These are phyloP conservation scores for Candida easanensis DNA, from an alignment of 805 yeast species.

Conservation along the genomic window DNA sequence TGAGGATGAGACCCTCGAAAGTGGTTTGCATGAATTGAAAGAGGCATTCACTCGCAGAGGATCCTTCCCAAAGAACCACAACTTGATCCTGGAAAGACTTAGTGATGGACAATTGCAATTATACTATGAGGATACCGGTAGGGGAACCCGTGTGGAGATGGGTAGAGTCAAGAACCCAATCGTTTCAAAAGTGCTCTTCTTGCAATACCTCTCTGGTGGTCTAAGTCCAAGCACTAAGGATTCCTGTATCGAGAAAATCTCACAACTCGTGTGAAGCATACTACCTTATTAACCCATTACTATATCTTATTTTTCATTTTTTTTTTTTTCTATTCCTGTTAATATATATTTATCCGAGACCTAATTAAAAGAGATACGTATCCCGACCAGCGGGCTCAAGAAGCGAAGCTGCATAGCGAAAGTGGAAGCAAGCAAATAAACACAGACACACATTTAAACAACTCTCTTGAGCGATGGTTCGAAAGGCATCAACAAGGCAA, in stretches of 20 bases:
- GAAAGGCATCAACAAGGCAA: slow-evolving; percentile 45
- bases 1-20: slow-evolving; percentile 43
- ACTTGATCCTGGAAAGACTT: slow-evolving; percentile 55
- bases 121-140: slow-evolving; percentile 39
- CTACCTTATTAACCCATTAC: too few relatives aligned
- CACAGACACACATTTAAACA: slow-evolving; percentile 22
- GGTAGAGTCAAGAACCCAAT: slow-evolving; percentile 64
- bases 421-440: too few relatives aligned
- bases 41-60: slow-evolving; percentile 61
- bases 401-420: too few relatives aligned
- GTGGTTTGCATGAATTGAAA: slow-evolving; percentile 68
- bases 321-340: too few relatives aligned
- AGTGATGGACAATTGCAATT: slow-evolving; percentile 45
- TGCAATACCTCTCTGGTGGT: slow-evolving; percentile 79
- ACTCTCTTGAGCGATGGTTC: slow-evolving; percentile 43
- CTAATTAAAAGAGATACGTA: too few relatives aligned
- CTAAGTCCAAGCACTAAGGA: slow-evolving; percentile 54
- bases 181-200: slow-evolving; percentile 63
- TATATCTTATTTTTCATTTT: too few relatives aligned
- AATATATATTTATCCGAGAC: too few relatives aligned
- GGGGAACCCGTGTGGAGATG: slow-evolving; percentile 35
- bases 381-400: too few relatives aligned
- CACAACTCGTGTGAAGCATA: slow-evolving; percentile 20
- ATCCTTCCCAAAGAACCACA: slow-evolving; percentile 72
- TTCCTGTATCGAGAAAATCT: slow-evolving; percentile 38